Evolutionary conservation across 140 eudicot species (phyloP).

Genomic region (Oenanthe javanica): DNA sequence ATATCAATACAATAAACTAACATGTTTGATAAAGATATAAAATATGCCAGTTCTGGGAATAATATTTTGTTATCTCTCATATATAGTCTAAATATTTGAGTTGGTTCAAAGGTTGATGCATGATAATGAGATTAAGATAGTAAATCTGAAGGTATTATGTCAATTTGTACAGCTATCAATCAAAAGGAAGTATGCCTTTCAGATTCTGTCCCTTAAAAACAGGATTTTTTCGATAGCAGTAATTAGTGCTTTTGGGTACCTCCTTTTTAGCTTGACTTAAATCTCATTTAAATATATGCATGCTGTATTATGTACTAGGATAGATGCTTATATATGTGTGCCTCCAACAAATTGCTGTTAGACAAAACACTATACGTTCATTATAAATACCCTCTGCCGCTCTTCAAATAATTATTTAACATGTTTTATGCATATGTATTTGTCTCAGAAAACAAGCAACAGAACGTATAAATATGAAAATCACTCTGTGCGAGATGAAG

Average conservation of each 20-base stretch:
- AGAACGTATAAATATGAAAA: constrained; percentile 50
- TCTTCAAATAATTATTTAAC: background rate
- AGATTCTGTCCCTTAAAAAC: background rate
- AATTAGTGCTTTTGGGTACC: background rate
- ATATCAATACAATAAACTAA: too few species aligned
- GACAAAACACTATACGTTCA: background rate
- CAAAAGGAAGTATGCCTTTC: background rate
- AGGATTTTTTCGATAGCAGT: background rate
- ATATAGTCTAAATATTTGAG: background rate
- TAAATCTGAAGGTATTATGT: background rate
- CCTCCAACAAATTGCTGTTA: background rate
- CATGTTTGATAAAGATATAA: too few species aligned
- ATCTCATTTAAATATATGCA: background rate
- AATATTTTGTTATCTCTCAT: too few species aligned
- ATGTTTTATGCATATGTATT: background rate
- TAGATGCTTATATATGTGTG: background rate
- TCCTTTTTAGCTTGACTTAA: background rate
- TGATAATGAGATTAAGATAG: background rate
- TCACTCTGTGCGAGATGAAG: constrained; percentile 24
- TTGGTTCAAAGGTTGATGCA: background rate
- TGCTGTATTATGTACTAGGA: background rate
- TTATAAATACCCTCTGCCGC: background rate
- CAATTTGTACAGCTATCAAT: background rate
- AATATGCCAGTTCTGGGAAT: too few species aligned
- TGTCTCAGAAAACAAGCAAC: constrained; percentile 31